Evolutionary conservation across 345 rosid species (phyloP), one percentile per base, ranked within the genome.

Genomic region (Gossypium anomalum): DNA sequence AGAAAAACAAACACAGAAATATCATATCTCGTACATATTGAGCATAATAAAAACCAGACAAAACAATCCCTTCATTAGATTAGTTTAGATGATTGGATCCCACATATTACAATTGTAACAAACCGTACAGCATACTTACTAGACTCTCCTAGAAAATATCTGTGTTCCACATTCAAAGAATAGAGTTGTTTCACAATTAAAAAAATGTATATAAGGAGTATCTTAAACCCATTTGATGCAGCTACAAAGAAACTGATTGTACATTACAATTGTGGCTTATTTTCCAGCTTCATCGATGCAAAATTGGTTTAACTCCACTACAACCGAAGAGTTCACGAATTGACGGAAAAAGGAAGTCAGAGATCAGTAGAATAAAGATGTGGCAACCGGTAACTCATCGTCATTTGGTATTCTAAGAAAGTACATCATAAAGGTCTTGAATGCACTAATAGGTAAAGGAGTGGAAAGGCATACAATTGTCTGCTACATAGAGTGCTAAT

Each of bases 11-110:
- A 34, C 7, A 45, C 52, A 45, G 8, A 68, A n/a, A 63, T 34
- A 9, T 17, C 49, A 64, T 64, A 64, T 64, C n/a, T 27, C 13
- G 65, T 25, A 60, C 65, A 41, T 64, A 64, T 64, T 63, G 47
- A 63, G 25, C n/a, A n/a, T 25, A 64, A n/a, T 0, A 9, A 65
- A n/a, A 65, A 43, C 27, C 43, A 41, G 16, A 65, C 27, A n/a
- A 43, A 65, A 4, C 15, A 43, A 43, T 43, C 27, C 23, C 51
- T 10, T 65, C 9, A 10, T 38, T 65, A 43, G 69, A 43, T 65
- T 41, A 43, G 51, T 22, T 43, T 29, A 65, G 27, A 41, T 64
- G 25, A n/a, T 41, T 64, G 27, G 69, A 64, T n/a, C 49, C 15
- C 2, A 61, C 16, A 58, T 58, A 16, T 58, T 60, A 60, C 16